Evolutionary conservation across 495 filamentous ascomycete species (phyloP), one percentile per base, ranked within the genome.

Genomic region (Penicillium macrosclerotiorum): DNA sequence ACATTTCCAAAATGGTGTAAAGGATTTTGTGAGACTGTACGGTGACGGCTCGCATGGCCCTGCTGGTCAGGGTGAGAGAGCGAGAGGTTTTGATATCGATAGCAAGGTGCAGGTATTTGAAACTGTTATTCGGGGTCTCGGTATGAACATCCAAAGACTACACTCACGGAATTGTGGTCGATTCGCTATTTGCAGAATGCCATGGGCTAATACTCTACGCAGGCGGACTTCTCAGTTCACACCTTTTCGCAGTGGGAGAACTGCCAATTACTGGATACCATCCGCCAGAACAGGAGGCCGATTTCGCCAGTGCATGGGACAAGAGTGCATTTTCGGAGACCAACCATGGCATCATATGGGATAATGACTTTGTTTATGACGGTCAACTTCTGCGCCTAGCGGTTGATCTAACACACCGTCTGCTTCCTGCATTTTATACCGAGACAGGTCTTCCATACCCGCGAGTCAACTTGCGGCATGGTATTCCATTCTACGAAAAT

Each of bases 31-130:
- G 9, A 74, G 82, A 54, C 76, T 92, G 44, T 97, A 96, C 63
- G 93, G 93, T 13, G 90, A 95, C 66, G 90, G 88, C 3, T 81
- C 77, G 5, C 65, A 77, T 18, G 84, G 88, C 7, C 79, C 81
- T 33, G 75, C 74, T 17, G 89, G 86, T 27, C 74, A 79, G 56
- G 91, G 91, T 7, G 74, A 78, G 51, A 75, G 88, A 48, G 81
- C 77, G n/a, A 77, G 86, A 25, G 93, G 90, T 3, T 98, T 97
- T 51, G 90, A 98, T 68, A 73, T 96, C 30, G 92, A 98, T 65
- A 94, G 90, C 65, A 96, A 96, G 65, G 93, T 98, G 7, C 89
- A 98, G 67, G 89, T 98, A 25, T 98, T 98, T 60, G 93, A 98
- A 67, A 96, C 90, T 2, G 90, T 95, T 8, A 98, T 98, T 61